Base-by-base conservation (phyloP, 2,329 filamentous ascomycete species). In the Zelopaecilomyces penicillatus region DNA sequence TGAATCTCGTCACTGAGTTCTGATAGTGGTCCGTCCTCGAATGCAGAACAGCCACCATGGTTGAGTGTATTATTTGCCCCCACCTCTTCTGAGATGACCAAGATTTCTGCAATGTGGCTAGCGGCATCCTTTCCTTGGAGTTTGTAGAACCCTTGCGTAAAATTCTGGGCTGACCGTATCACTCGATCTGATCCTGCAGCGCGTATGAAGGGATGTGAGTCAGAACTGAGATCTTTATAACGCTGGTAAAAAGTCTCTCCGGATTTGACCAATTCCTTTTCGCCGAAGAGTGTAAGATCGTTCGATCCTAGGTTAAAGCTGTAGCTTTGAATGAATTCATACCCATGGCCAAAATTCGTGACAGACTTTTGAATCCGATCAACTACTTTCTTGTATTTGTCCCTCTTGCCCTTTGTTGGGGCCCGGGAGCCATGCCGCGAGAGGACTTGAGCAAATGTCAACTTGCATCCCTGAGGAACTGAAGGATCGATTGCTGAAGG, bases 351-450 rank as follows among this genome's bases (percentile, higher is more conserved):
- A 57, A 85, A 91, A 19, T 69, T 65, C 2, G 70, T 73, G 7
- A 70, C 70, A 33, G 56, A 60, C 37, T 60, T 61, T 48, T 90
- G 80, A 49, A 96, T 83, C 39, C 75, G 76, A 29, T 73, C 60
- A 43, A 95, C 70, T 6, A 86, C 73, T 5, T 68, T 63, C 34
- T 70, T 73, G 65, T 95, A 95, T 5, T 63, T 58, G 8, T 62
- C 59, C 1, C 81, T 77, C 68, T 90, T 94, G 52, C 69, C 68
- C 8, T 67, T 57, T 0, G 89, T 95, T 1, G 90, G 90, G 59
- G 87, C 85, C 42, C 90, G 78, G 33, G 87, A 86, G 39, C 89
- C 90, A 60, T 96, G 90, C 3, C 90, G 81, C 26, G 87, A 89
- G 39, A 96, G 74, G 27, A 90, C 70, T 57, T 90, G 85, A 1